Percentiles rank a stretch among this genome's conserved stretches.
These are phyloP conservation scores for Rhizopogon salebrosus DNA, from an alignment of 768 basidiomycete species.

Conservation along the genomic window DNA sequence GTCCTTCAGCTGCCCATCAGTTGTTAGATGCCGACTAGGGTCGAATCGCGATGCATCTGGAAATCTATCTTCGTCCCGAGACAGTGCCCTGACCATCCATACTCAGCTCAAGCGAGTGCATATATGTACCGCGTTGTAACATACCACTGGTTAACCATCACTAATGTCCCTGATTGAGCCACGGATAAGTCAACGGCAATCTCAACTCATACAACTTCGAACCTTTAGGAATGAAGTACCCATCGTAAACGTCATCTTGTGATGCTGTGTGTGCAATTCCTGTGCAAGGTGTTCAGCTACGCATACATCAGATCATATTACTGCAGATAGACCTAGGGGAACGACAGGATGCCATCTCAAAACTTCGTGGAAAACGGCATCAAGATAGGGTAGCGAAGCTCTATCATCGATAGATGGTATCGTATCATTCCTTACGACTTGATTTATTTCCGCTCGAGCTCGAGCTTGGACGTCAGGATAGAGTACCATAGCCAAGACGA, in stretches of 20 bases:
- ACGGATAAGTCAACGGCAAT: not conserved
- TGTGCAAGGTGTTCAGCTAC: not conserved
- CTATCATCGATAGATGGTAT: constrained; percentile 14
- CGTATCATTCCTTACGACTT: constrained; percentile 5
- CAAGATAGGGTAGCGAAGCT: constrained; percentile 18
- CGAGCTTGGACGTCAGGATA: constrained; percentile 22
- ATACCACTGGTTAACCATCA: not conserved
- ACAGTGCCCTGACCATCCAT: not conserved
- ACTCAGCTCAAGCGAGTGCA: not conserved
- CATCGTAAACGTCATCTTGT: constrained; percentile 32
- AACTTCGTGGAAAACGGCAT: constrained; percentile 16
- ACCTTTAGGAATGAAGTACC: constrained; percentile 47
- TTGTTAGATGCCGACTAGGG: not conserved
- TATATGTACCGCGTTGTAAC: not conserved
- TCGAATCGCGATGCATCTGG: constrained; percentile 1
- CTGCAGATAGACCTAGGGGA: constrained; percentile 14
- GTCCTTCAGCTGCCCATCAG: not conserved
- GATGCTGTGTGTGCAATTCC: constrained; percentile 23
- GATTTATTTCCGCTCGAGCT: constrained; percentile 27
- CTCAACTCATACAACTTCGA: constrained; percentile 16
- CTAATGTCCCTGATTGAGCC: not conserved
- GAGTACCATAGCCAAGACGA: constrained; percentile 25
- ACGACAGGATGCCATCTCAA: constrained; percentile 20
- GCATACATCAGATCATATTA: not conserved
- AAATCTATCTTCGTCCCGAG: not conserved